Conservation (phyloP, 768 basidiomycete species). For the Russula compacta region DNA sequence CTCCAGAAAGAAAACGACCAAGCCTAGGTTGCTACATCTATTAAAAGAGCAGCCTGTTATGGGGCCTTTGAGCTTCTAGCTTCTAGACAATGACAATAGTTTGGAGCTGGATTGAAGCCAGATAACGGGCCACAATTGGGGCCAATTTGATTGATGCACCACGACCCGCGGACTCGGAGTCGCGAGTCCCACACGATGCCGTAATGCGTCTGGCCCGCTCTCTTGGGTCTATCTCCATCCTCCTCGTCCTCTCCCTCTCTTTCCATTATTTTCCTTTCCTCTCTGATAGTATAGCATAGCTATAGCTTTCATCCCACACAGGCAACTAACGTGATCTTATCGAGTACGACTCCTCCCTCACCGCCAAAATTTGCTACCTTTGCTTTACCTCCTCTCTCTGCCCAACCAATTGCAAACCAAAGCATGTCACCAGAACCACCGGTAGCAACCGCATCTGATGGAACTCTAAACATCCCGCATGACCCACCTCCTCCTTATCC, state of each 20-base stretch:
- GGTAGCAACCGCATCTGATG: background rate
- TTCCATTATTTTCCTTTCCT: background rate
- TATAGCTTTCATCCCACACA: background rate
- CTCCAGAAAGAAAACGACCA: background rate
- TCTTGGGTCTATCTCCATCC: background rate
- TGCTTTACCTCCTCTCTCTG: background rate
- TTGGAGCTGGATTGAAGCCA: no score
- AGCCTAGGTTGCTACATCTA: no score
- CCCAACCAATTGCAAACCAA: background rate
- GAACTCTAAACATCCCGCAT: slow-evolving; percentile 13
- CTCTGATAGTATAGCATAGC: background rate
- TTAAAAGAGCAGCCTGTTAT: no score
- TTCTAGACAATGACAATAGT: no score
- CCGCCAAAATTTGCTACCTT: background rate
- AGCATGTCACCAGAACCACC: slow-evolving; percentile 14
- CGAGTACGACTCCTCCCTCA: background rate
- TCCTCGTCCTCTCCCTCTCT: background rate
- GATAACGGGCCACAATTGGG: no score
- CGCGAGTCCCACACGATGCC: background rate
- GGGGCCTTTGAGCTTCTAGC: no score
- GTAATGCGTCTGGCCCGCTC: background rate
- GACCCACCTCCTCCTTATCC: slow-evolving; percentile 75
- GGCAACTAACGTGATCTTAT: background rate
- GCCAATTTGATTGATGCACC: no score
- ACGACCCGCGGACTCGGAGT: background rate